phyloP scores from a whole-genome alignment of 2,329 filamentous ascomycete species.

The Monilinia aucupariae region DNA sequence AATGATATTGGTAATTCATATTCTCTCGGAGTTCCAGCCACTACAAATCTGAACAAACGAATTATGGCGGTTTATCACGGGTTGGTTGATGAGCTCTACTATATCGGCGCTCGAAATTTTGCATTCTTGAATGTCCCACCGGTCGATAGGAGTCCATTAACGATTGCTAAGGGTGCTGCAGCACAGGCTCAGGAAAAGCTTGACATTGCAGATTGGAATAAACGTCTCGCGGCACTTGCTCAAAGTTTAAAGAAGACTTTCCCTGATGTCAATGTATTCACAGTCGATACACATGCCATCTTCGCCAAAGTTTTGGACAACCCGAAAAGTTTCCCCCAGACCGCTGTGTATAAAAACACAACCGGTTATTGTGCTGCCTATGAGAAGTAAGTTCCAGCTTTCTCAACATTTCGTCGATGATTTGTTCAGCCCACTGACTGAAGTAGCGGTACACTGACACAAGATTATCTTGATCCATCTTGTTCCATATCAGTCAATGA shows the following conservation, averaged over 20 bases:
- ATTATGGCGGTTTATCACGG: slow-evolving; percentile 42
- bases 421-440: background rate
- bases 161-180: slow-evolving; percentile 37
- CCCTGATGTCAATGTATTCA: slow-evolving; percentile 44
- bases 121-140: slow-evolving; percentile 55
- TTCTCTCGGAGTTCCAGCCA: slow-evolving; percentile 33
- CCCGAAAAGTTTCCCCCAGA: slow-evolving; percentile 45
- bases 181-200: slow-evolving; percentile 37
- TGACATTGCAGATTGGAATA: slow-evolving; percentile 50
- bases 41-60: slow-evolving; percentile 35
- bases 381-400: slow-evolving; percentile 41
- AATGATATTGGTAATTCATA: slow-evolving; percentile 51
- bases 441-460: slow-evolving; percentile 42
- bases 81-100: slow-evolving; percentile 44
- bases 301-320: slow-evolving; percentile 50
- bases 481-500: slow-evolving; percentile 54
- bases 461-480: slow-evolving; percentile 39
- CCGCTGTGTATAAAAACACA: slow-evolving; percentile 48
- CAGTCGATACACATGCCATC: slow-evolving; percentile 48
- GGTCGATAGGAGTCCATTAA: slow-evolving; percentile 49
- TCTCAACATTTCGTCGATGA: background rate
- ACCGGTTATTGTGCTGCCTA: slow-evolving; percentile 52
- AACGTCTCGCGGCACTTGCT: slow-evolving; percentile 40
- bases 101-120: slow-evolving; percentile 52
- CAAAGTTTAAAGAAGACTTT: slow-evolving; percentile 34